phyloP scores from a whole-genome alignment of 805 yeast genomes.

The Vanderwaltozyma verrucispora region DNA sequence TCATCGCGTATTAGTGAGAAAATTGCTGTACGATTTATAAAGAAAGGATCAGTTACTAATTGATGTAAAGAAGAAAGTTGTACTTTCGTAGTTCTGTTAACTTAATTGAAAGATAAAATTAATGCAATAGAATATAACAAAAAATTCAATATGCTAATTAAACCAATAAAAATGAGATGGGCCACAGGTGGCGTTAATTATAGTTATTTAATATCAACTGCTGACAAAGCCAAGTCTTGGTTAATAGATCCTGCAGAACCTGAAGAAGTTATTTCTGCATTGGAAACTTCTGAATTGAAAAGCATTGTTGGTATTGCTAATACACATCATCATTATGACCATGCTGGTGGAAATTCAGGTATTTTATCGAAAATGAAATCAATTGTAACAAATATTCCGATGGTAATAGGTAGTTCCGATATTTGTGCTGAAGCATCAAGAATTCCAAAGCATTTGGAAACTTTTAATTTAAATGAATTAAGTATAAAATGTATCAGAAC shows the following conservation, averaged over 20 bases:
- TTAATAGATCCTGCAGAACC: constrained; percentile 91
- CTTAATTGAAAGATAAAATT: too few relatives aligned
- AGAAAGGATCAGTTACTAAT: too few relatives aligned
- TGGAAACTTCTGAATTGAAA: constrained; percentile 30
- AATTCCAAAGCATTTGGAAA: constrained; percentile 64
- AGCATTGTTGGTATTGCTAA: constrained; percentile 72
- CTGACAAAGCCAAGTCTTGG: constrained; percentile 57
- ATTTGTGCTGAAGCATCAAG: constrained; percentile 40
- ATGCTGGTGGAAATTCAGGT: constrained; percentile 70
- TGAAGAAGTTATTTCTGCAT: constrained; percentile 45
- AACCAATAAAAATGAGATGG: constrained; percentile 89
- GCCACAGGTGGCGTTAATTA: constrained; percentile 80
- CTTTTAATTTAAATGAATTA: constrained; percentile 29
- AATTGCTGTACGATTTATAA: too few relatives aligned
- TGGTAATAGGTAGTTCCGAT: constrained; percentile 61
- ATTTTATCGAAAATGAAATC: constrained; percentile 21
- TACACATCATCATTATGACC: constrained; percentile 96
- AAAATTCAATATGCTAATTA: constrained; percentile 57
- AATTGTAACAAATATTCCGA: constrained; percentile 35
- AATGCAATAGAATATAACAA: too few relatives aligned
- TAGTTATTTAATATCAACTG: constrained; percentile 54
- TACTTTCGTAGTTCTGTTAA: too few relatives aligned
- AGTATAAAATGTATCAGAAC: constrained; percentile 74
- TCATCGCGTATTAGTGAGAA: too few relatives aligned
- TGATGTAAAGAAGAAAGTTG: too few relatives aligned